phyloP scores from a whole-genome alignment of 306 rosid genomes.

The Prunus padus region DNA sequence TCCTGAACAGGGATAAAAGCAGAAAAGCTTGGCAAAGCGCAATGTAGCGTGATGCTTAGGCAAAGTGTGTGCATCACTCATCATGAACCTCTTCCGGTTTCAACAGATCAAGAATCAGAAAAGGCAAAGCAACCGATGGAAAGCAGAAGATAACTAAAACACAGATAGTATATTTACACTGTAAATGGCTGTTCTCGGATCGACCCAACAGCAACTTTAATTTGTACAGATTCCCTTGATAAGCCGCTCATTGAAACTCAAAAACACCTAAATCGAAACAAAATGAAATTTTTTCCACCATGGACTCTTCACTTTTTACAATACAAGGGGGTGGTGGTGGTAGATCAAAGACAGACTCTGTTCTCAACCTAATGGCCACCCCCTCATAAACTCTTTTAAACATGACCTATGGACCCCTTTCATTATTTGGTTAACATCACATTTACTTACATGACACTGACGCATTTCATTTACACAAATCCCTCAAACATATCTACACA shows the following conservation, averaged over 20 bases:
- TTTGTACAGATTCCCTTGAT: conserved; percentile 47
- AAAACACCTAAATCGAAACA: conserved; percentile 27
- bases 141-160: neutral
- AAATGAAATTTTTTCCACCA: conserved; percentile 24
- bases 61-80: no score
- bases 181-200: neutral
- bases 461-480: conserved; percentile 52
- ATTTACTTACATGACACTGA: conserved; percentile 25
- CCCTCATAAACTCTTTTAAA: neutral
- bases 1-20: neutral
- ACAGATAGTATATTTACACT: conserved; percentile 9
- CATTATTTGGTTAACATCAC: conserved; percentile 36
- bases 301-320: conserved; percentile 32
- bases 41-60: neutral
- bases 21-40: neutral
- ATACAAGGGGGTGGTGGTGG: conserved; percentile 41
- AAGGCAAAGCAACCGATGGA: neutral
- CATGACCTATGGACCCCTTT: conserved; percentile 1
- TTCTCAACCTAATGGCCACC: conserved; percentile 36
- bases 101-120: no score
- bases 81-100: neutral
- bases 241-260: conserved; percentile 36
- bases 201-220: conserved; percentile 36
- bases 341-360: conserved; percentile 3
- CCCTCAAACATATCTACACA: conserved; percentile 10